Evolutionary conservation across 306 rosid genomes (phyloP).

Genomic region (Medicago arabica): DNA sequence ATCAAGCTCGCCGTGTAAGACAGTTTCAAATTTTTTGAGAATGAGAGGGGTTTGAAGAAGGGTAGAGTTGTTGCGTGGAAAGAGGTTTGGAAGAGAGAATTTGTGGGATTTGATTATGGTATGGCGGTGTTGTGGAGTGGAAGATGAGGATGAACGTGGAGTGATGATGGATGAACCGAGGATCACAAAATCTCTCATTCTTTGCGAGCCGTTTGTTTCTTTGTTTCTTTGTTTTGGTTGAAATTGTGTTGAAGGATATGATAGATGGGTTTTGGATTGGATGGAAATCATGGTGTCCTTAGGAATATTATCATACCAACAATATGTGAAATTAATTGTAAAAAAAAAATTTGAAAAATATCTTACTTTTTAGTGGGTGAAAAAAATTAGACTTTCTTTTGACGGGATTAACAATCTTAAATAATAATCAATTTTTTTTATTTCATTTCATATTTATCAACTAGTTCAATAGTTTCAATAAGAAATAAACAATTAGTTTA

Average conservation of each 20-base stretch:
- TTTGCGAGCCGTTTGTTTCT: slow-evolving; percentile 56
- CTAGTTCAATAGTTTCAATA: no score
- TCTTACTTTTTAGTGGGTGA: no score
- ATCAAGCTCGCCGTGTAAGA: slow-evolving; percentile 50
- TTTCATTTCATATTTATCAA: no score
- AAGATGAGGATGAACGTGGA: slow-evolving; percentile 32
- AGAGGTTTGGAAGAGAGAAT: slow-evolving; percentile 46
- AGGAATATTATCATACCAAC: not conserved
- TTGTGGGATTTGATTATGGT: slow-evolving; percentile 50
- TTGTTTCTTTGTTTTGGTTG: not conserved
- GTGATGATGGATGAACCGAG: slow-evolving; percentile 65
- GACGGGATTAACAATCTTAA: no score
- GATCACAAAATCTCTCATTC: slow-evolving; percentile 71
- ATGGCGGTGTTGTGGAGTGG: slow-evolving; percentile 41
- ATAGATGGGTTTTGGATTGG: slow-evolving; percentile 33
- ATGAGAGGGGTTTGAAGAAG: slow-evolving; percentile 40
- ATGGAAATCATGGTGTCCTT: slow-evolving; percentile 42
- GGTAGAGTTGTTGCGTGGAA: slow-evolving; percentile 43
- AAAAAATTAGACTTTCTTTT: no score
- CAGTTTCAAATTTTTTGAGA: slow-evolving; percentile 53
- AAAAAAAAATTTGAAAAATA: no score
- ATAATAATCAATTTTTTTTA: no score
- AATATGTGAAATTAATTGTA: not conserved
- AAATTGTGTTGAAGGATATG: not conserved
- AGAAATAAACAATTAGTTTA: no score